These are phyloP conservation scores for Talaromyces sp. DNA, from an alignment of 2,329 filamentous ascomycete genomes.

Conservation along the genomic window DNA sequence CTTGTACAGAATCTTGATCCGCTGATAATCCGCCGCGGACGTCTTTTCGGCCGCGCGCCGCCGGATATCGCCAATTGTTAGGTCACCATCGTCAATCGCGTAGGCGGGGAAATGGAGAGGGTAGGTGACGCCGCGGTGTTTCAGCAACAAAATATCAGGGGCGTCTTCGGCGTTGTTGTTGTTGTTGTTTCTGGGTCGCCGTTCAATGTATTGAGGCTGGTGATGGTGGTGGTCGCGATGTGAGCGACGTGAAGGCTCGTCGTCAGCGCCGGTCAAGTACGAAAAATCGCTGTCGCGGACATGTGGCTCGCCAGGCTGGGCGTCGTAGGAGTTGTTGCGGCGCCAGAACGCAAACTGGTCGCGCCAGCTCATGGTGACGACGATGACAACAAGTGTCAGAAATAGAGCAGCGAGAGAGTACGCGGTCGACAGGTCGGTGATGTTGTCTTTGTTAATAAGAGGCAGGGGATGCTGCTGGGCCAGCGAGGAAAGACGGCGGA, in stretches of 20 bases:
- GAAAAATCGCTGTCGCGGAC: conserved; percentile 33
- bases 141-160: conserved; percentile 41
- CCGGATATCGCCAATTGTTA: conserved; percentile 39
- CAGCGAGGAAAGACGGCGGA: conserved; percentile 24
- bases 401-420: conserved; percentile 16
- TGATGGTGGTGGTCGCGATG: background rate
- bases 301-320: conserved; percentile 21
- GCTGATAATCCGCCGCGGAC: conserved; percentile 28
- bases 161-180: conserved; percentile 19
- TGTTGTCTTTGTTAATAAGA: background rate
- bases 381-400: conserved; percentile 22
- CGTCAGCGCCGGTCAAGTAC: conserved; percentile 31
- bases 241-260: conserved; percentile 11
- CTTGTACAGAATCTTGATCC: conserved; percentile 44
- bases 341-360: conserved; percentile 28
- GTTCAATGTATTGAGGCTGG: conserved; percentile 10
- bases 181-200: conserved; percentile 15
- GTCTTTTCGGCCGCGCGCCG: conserved; percentile 34
- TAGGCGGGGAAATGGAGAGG: conserved; percentile 42
- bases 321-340: conserved; percentile 23
- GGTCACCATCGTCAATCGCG: conserved; percentile 41
- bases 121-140: conserved; percentile 38
- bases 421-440: background rate
- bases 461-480: conserved; percentile 11
- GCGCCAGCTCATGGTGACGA: conserved; percentile 32